Evolutionary conservation across 768 basidiomycete genomes (phyloP).

Genomic region (Dendrothele bispora): DNA sequence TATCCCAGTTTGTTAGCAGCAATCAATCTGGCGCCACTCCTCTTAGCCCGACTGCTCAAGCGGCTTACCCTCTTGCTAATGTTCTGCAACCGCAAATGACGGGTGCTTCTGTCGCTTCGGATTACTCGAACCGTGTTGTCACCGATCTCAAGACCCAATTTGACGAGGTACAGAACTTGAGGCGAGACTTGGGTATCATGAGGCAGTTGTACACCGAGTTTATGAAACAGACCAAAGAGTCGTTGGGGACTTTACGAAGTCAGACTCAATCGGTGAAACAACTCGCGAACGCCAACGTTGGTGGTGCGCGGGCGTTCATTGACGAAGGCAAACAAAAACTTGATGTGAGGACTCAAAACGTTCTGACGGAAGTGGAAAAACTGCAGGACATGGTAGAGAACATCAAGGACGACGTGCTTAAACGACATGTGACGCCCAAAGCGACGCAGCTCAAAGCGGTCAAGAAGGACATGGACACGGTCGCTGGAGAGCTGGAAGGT

Average conservation of each 20-base stretch:
- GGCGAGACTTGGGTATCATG: constrained; percentile 91
- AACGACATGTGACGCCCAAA: constrained; percentile 84
- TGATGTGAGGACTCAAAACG: constrained; percentile 86
- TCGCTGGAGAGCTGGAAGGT: constrained; percentile 69
- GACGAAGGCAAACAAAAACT: constrained; percentile 90
- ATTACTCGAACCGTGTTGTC: constrained; percentile 73
- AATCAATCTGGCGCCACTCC: constrained; percentile 38
- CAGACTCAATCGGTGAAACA: constrained; percentile 90
- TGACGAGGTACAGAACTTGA: constrained; percentile 91
- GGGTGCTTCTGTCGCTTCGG: constrained; percentile 70
- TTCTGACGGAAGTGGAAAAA: constrained; percentile 90
- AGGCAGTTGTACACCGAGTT: constrained; percentile 95
- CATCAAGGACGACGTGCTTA: constrained; percentile 88
- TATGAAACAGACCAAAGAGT: constrained; percentile 87
- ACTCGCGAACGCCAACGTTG: constrained; percentile 77
- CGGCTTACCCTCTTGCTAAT: constrained; percentile 30
- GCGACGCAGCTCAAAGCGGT: constrained; percentile 67
- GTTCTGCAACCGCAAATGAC: constrained; percentile 73
- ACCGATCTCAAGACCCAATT: constrained; percentile 88
- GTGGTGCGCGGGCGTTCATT: constrained; percentile 85
- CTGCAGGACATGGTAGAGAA: constrained; percentile 88
- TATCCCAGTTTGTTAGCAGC: constrained; percentile 61
- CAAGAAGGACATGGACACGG: constrained; percentile 66
- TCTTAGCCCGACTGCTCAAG: constrained; percentile 21
- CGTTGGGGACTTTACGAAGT: constrained; percentile 70